Evolutionary conservation across 352 stramenopile species (phyloP).

Genomic region (Phytophthora aleatoria): DNA sequence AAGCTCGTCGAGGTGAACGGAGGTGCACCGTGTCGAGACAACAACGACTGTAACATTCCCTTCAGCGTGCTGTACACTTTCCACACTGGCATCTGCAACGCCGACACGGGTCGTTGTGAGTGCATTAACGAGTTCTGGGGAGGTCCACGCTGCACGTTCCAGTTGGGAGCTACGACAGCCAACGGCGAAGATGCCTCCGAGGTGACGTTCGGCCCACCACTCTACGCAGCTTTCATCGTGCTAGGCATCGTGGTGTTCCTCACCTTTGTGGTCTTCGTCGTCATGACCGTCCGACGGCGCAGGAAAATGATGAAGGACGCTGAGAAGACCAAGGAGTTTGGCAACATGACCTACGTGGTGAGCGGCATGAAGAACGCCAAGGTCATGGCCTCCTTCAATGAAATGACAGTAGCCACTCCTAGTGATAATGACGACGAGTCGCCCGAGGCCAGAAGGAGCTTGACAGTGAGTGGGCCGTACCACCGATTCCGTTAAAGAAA

Average conservation of each 20-base stretch:
- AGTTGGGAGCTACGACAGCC: slow-evolving; percentile 39
- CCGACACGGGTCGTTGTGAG: slow-evolving; percentile 45
- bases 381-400: slow-evolving; percentile 20
- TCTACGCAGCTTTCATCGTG: slow-evolving; percentile 33
- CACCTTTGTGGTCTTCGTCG: slow-evolving; percentile 51
- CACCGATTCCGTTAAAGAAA: slow-evolving; percentile 35
- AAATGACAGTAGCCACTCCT: slow-evolving; percentile 18
- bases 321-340: slow-evolving; percentile 42
- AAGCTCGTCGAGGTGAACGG: slow-evolving; percentile 53
- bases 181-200: slow-evolving; percentile 35
- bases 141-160: slow-evolving; percentile 66
- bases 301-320: slow-evolving; percentile 34
- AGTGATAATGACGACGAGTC: slow-evolving; percentile 24
- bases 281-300: slow-evolving; percentile 46
- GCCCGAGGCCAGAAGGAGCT: slow-evolving; percentile 18
- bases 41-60: slow-evolving; percentile 65
- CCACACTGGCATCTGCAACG: slow-evolving; percentile 60
- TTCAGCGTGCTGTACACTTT: slow-evolving; percentile 47
- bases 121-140: slow-evolving; percentile 68
- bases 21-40: slow-evolving; percentile 53
- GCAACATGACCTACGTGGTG: slow-evolving; percentile 25
- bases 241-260: slow-evolving; percentile 29
- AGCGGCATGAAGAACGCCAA: slow-evolving; percentile 40
- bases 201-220: slow-evolving; percentile 35
- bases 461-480: slow-evolving; percentile 32